phyloP scores from a whole-genome alignment of 768 basidiomycete genomes.

The Leucosporidium yakuticum region DNA sequence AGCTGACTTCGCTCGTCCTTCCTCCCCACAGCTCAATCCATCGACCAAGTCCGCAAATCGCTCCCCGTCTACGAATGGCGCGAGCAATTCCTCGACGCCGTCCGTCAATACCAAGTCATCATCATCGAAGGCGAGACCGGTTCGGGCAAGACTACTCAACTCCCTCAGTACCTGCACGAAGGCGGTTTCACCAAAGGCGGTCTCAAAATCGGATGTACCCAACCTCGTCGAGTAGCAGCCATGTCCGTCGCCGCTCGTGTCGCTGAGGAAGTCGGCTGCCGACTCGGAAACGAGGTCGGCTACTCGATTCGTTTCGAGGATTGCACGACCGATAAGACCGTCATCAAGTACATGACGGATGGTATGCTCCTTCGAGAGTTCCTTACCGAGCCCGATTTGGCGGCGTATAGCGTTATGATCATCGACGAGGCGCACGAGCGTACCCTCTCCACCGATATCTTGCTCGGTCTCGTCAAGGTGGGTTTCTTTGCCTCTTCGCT shows the following conservation, averaged over 20 bases:
- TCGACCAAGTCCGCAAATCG: slow-evolving; percentile 88
- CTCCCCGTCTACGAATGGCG: slow-evolving; percentile 87
- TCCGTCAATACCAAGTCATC: slow-evolving; percentile 85
- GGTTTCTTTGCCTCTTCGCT: slow-evolving; percentile 43
- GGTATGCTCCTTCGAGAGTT: slow-evolving; percentile 97
- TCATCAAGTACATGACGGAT: slow-evolving; percentile 97
- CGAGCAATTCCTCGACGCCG: slow-evolving; percentile 78
- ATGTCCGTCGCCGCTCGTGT: slow-evolving; percentile 99
- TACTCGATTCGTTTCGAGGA: slow-evolving; percentile 99
- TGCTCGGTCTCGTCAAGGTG: slow-evolving; percentile 98
- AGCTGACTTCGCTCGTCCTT: background rate
- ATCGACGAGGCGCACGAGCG: slow-evolving; percentile 99
- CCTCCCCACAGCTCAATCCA: slow-evolving; percentile 58
- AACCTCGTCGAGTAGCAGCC: slow-evolving; percentile 95
- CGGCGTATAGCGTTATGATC: slow-evolving; percentile 87
- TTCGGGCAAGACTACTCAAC: slow-evolving; percentile 96
- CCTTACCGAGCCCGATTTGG: slow-evolving; percentile 92
- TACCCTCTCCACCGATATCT: slow-evolving; percentile 94
- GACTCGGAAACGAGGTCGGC: slow-evolving; percentile 97
- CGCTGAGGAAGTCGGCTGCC: slow-evolving; percentile 95
- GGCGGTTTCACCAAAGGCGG: slow-evolving; percentile 88
- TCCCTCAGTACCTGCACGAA: slow-evolving; percentile 97
- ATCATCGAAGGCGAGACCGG: slow-evolving; percentile 98
- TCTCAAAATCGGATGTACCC: slow-evolving; percentile 87
- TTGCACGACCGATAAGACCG: slow-evolving; percentile 97